Percentiles rank a stretch among this genome's conserved stretches.
Evolutionary conservation across 106 monocot genomes (phyloP).

Genomic region (Dioscorea zingiberensis): DNA sequence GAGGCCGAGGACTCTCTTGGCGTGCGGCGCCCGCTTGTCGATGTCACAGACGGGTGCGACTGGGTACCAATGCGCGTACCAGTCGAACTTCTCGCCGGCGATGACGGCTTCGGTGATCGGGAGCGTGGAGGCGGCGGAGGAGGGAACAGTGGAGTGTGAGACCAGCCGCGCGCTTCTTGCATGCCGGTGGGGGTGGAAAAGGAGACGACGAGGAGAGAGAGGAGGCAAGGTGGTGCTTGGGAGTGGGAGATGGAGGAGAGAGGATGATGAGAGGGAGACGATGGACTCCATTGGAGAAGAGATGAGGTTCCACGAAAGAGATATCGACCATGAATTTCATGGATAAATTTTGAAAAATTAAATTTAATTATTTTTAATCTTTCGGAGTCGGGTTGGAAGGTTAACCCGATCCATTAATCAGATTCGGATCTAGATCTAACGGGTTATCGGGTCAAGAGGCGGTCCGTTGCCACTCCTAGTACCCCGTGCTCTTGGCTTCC

Average conservation of each 20-base stretch:
- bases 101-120: background rate
- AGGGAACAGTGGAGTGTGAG: background rate
- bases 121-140: background rate
- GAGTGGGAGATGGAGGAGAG: background rate
- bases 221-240: too few species aligned
- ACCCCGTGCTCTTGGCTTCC: too few species aligned
- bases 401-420: too few species aligned
- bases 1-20: constrained; percentile 66
- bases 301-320: background rate
- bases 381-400: too few species aligned
- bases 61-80: constrained; percentile 88
- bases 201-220: background rate
- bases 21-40: constrained; percentile 75
- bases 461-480: too few species aligned
- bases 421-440: too few species aligned
- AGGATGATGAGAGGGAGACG: background rate
- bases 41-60: constrained; percentile 74
- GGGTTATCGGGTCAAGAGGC: too few species aligned
- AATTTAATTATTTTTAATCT: too few species aligned
- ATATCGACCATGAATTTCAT: too few species aligned
- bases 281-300: background rate
- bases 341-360: too few species aligned
- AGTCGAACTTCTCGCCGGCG: constrained; percentile 56
- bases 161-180: background rate
- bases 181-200: background rate